phyloP scores from a whole-genome alignment of 2,329 filamentous ascomycete genomes.

The Colletotrichum endophyticum region DNA sequence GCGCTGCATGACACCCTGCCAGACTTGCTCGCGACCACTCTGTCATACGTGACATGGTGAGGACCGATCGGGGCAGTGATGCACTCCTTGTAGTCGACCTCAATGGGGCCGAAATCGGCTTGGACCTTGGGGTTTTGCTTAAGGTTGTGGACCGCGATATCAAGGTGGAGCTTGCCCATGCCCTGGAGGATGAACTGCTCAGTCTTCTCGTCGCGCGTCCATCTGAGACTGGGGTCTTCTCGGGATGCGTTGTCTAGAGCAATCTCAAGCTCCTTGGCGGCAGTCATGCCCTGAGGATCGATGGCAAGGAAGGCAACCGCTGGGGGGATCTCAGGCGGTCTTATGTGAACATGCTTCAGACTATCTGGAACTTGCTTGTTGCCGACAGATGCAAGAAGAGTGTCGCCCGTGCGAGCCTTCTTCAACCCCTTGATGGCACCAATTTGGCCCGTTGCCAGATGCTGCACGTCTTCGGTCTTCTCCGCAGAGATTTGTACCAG shows the following conservation, averaged over 20 bases:
- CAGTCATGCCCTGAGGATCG: conserved; percentile 77
- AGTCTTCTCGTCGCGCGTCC: conserved; percentile 84
- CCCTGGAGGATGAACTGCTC: conserved; percentile 93
- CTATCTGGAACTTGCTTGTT: conserved; percentile 68
- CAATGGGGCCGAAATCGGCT: conserved; percentile 86
- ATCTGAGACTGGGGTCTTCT: conserved; percentile 91
- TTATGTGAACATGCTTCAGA: conserved; percentile 78
- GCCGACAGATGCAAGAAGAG: conserved; percentile 75
- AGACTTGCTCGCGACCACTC: conserved; percentile 78
- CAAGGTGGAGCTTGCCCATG: conserved; percentile 95
- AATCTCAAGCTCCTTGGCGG: conserved; percentile 80
- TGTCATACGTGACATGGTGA: conserved; percentile 73
- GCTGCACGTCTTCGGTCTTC: conserved; percentile 82
- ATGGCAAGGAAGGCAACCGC: conserved; percentile 97
- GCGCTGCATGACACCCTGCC: conserved; percentile 80
- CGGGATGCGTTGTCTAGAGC: conserved; percentile 79
- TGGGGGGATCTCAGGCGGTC: conserved; percentile 87
- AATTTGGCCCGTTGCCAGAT: conserved; percentile 86
- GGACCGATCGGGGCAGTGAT: conserved; percentile 62
- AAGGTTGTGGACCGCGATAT: conserved; percentile 88
- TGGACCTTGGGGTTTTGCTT: conserved; percentile 88
- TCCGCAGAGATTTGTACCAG: conserved; percentile 90
- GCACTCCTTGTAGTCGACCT: conserved; percentile 94
- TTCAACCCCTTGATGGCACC: conserved; percentile 92
- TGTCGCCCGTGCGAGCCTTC: conserved; percentile 91